phyloP scores from a whole-genome alignment of 345 rosid species.

The Luvunga scandens region DNA sequence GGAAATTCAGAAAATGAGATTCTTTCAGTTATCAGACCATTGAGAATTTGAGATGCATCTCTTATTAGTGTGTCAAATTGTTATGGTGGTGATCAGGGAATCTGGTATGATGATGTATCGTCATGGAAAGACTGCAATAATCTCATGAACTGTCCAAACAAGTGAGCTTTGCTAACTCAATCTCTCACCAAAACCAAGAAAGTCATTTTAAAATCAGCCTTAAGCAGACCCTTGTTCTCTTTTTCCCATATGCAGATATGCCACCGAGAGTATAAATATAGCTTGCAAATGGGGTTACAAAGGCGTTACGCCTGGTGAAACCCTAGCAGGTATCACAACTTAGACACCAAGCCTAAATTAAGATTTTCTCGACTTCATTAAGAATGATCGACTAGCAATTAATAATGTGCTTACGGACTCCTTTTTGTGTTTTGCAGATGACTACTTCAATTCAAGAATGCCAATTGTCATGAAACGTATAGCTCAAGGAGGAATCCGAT shows the following conservation, averaged over 20 bases:
- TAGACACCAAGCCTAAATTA: neutral
- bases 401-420: neutral
- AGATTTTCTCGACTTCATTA: neutral
- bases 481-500: conserved; percentile 87
- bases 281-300: conserved; percentile 96
- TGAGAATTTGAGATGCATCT: neutral
- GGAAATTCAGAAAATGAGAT: neutral
- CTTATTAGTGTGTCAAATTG: neutral
- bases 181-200: neutral
- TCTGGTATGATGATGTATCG: conserved; percentile 69
- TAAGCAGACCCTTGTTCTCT: neutral
- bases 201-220: neutral
- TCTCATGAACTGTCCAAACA: conserved; percentile 62
- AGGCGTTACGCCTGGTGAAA: conserved; percentile 63
- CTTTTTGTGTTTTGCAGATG: conserved; percentile 41
- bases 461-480: conserved; percentile 88
- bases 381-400: neutral
- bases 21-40: neutral
- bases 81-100: conserved; percentile 43
- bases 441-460: conserved; percentile 83
- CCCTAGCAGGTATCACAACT: conserved; percentile 55
- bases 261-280: conserved; percentile 69
- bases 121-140: conserved; percentile 77
- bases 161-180: conserved; percentile 32
- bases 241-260: conserved; percentile 42